phyloP scores from a whole-genome alignment of 2,329 filamentous ascomycete species.

The Exophiala calicioides region DNA sequence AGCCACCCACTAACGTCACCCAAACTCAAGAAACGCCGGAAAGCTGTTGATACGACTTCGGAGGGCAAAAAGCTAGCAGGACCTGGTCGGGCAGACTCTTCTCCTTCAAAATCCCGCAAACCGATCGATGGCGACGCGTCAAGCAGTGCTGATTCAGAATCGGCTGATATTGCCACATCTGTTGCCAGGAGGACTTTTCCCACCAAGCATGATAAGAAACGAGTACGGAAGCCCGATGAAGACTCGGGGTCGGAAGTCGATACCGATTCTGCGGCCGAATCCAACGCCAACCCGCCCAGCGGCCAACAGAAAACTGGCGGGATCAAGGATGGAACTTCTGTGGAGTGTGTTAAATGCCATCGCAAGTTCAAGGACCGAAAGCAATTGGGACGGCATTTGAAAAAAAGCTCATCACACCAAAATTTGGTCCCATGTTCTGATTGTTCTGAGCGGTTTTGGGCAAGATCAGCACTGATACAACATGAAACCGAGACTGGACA shows the following conservation, averaged over 20 bases:
- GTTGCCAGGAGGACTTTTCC: slow-evolving; percentile 22
- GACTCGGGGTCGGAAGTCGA: slow-evolving; percentile 13
- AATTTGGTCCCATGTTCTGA: slow-evolving; percentile 10
- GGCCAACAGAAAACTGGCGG: too few species aligned
- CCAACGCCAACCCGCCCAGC: too few species aligned
- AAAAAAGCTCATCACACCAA: slow-evolving; percentile 14
- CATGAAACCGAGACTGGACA: slow-evolving; percentile 26
- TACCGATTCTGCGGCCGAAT: slow-evolving; percentile 1
- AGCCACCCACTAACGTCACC: slow-evolving; percentile 1
- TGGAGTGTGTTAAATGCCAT: slow-evolving; percentile 21
- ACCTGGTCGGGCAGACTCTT: slow-evolving; percentile 18
- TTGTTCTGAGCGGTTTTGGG: slow-evolving; percentile 19
- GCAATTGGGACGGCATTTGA: slow-evolving; percentile 11
- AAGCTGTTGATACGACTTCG: slow-evolving; percentile 16
- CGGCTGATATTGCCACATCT: slow-evolving; percentile 22
- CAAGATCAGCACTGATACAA: slow-evolving; percentile 12
- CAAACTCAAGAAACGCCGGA: slow-evolving; percentile 7
- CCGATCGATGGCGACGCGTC: not conserved
- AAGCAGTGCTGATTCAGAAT: slow-evolving; percentile 7
- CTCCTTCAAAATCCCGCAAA: slow-evolving; percentile 9
- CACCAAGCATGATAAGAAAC: not conserved
- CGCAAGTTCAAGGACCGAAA: slow-evolving; percentile 8
- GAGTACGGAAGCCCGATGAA: slow-evolving; percentile 3
- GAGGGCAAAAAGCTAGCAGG: slow-evolving; percentile 26
- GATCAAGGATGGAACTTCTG: not conserved